These are phyloP conservation scores for Cadophora luteo-olivacea DNA, from an alignment of 2,329 filamentous ascomycete genomes.

Conservation along the genomic window DNA sequence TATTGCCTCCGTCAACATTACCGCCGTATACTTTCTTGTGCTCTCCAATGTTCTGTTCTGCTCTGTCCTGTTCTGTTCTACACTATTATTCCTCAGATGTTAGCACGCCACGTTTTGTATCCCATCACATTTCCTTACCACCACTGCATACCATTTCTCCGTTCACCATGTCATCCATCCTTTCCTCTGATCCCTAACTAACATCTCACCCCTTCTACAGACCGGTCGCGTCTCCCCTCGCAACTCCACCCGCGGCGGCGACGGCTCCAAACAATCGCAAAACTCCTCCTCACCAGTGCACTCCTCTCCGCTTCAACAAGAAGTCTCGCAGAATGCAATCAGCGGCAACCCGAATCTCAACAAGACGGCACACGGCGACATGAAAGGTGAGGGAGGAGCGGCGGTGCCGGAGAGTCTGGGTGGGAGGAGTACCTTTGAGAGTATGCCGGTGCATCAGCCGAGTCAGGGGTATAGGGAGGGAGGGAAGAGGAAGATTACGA, in stretches of 20 bases:
- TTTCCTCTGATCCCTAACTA: constrained; percentile 5
- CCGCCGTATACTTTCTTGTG: neutral
- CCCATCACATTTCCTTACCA: constrained; percentile 8
- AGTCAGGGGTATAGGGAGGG: constrained; percentile 41
- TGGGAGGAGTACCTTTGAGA: constrained; percentile 36
- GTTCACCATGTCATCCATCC: neutral
- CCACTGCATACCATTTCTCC: neutral
- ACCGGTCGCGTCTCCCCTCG: constrained; percentile 39
- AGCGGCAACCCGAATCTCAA: constrained; percentile 35
- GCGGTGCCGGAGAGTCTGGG: constrained; percentile 33
- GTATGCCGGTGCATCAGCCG: constrained; percentile 38
- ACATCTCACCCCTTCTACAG: constrained; percentile 21
- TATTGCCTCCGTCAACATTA: neutral
- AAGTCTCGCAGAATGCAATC: constrained; percentile 23
- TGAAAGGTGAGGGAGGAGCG: constrained; percentile 30
- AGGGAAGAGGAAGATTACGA: constrained; percentile 39
- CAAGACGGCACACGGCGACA: constrained; percentile 15
- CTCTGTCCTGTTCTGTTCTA: constrained; percentile 12
- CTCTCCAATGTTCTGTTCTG: constrained; percentile 3
- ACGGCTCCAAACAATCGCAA: constrained; percentile 28
- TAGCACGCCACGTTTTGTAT: constrained; percentile 19
- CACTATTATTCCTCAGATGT: constrained; percentile 10
- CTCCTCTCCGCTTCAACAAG: constrained; percentile 56
- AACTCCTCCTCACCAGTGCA: constrained; percentile 43
- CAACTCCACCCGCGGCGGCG: constrained; percentile 30